These are phyloP conservation scores for Agapanthus africanus DNA, from an alignment of 106 monocot genomes.

Conservation along the genomic window DNA sequence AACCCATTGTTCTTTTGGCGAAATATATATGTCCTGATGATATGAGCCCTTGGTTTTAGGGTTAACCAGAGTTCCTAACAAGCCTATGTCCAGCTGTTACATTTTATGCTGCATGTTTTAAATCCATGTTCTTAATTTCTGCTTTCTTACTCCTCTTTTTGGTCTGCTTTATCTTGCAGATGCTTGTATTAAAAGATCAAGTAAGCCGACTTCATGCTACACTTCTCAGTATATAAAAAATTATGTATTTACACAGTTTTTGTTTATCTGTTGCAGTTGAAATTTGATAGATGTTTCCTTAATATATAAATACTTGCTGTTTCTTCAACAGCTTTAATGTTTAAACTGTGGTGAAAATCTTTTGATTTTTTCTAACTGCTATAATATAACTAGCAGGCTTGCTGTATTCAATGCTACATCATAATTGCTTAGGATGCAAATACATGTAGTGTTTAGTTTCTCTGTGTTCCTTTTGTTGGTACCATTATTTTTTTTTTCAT, in stretches of 20 bases:
- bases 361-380: background rate
- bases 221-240: background rate
- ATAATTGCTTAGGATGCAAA: background rate
- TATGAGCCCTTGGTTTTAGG: background rate
- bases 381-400: background rate
- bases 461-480: background rate
- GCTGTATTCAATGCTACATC: background rate
- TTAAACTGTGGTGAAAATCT: background rate
- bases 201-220: constrained; percentile 27
- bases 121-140: background rate
- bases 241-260: background rate
- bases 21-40: background rate
- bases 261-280: background rate
- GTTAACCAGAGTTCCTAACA: background rate
- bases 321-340: background rate
- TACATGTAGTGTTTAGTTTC: background rate
- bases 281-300: background rate
- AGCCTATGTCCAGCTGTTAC: background rate
- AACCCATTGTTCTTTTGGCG: background rate
- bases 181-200: constrained; percentile 36
- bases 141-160: constrained; percentile 6
- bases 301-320: background rate
- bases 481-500: background rate
- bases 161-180: constrained; percentile 36
- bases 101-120: background rate